Percentiles rank a stretch among this genome's conserved stretches.
Evolutionary conservation across 2,329 filamentous ascomycete species (phyloP).

Genomic region (Ophiosphaerella narmari): DNA sequence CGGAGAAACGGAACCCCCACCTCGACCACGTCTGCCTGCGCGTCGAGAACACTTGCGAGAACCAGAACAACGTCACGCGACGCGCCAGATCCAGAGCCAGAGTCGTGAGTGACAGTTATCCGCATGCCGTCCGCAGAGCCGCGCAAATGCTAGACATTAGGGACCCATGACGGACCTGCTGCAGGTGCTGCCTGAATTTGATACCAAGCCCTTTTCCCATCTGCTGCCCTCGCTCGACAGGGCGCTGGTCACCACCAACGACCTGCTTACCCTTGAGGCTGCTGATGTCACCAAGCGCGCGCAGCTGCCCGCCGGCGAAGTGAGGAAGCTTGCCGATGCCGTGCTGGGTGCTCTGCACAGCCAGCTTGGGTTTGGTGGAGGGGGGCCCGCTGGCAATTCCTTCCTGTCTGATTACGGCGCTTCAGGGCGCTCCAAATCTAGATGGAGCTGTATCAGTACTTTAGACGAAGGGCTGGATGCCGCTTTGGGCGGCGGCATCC

Average conservation of each 20-base stretch:
- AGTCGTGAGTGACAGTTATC: constrained; percentile 1
- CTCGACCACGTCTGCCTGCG: background rate
- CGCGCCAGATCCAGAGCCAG: no score
- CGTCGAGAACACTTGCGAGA: constrained; percentile 1
- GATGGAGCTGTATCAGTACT: constrained; percentile 73
- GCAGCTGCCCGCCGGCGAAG: constrained; percentile 76
- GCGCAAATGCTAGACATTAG: constrained; percentile 33
- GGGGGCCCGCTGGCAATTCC: constrained; percentile 20
- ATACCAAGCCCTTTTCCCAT: constrained; percentile 70
- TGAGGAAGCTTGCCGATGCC: constrained; percentile 72
- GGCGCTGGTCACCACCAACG: constrained; percentile 75
- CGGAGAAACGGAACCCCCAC: constrained; percentile 24
- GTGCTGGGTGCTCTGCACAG: constrained; percentile 70
- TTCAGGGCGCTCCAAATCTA: constrained; percentile 17
- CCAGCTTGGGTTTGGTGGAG: constrained; percentile 57
- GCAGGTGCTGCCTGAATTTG: constrained; percentile 79
- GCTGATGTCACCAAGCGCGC: constrained; percentile 85
- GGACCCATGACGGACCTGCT: constrained; percentile 80
- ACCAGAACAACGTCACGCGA: background rate
- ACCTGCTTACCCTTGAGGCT: constrained; percentile 83
- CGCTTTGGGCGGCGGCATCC: constrained; percentile 77
- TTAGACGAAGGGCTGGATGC: constrained; percentile 75
- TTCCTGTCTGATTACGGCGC: constrained; percentile 20
- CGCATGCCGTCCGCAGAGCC: constrained; percentile 40
- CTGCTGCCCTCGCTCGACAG: constrained; percentile 81